Conservation (phyloP, 768 basidiomycete genomes). For the Rhizopogon vulgaris region DNA sequence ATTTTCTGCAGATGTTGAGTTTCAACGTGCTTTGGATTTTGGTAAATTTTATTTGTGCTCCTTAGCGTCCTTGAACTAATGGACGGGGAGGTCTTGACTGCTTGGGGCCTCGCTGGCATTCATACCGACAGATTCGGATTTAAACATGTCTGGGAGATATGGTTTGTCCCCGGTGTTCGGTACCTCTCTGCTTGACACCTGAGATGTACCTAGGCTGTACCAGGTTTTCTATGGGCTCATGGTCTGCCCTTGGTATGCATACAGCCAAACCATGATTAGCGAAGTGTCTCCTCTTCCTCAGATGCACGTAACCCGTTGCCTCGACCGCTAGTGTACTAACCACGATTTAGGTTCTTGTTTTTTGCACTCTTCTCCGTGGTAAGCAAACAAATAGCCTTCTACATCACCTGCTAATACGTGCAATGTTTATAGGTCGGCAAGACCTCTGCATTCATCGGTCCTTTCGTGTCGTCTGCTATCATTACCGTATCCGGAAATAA, state of each 20-base stretch:
- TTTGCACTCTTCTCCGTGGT: conserved; percentile 73
- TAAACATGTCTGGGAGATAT: conserved; percentile 80
- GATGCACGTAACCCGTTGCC: conserved; percentile 40
- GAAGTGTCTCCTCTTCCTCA: conserved; percentile 70
- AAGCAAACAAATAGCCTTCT: conserved; percentile 4
- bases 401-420: neutral
- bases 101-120: conserved; percentile 77
- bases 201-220: conserved; percentile 42
- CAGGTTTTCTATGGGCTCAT: conserved; percentile 66
- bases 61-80: neutral
- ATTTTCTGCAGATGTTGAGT: conserved; percentile 48
- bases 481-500: conserved; percentile 64
- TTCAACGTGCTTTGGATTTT: conserved; percentile 73
- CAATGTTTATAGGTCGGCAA: conserved; percentile 48
- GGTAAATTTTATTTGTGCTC: conserved; percentile 26
- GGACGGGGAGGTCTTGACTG: conserved; percentile 43
- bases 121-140: conserved; percentile 71
- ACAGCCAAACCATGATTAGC: conserved; percentile 79
- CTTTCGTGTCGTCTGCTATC: conserved; percentile 69
- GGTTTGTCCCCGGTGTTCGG: conserved; percentile 29
- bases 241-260: conserved; percentile 79
- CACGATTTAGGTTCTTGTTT: conserved; percentile 51
- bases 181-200: neutral
- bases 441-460: conserved; percentile 73
- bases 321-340: neutral